Conservation (phyloP, 208 protist genomes). For the Acanthamoeba royreba region DNA sequence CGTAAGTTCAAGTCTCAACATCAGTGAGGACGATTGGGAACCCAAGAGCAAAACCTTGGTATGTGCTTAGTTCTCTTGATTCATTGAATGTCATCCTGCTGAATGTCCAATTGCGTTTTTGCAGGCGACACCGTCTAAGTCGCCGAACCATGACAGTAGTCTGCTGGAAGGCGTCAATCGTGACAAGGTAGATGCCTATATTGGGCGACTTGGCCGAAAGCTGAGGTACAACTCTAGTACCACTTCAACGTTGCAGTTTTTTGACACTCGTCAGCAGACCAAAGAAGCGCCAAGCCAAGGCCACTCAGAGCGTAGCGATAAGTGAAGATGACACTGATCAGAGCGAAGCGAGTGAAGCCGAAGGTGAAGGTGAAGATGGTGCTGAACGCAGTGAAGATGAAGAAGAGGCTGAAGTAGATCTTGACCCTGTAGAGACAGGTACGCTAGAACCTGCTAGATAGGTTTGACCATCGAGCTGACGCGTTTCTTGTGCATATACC, state of each 20-base stretch:
- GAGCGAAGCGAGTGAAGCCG: background rate
- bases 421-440: background rate
- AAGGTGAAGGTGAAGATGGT: background rate
- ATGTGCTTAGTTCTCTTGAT: background rate
- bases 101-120: background rate
- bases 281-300: background rate
- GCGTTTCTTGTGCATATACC: too few species aligned
- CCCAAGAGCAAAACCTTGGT: background rate
- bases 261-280: background rate
- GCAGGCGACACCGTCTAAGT: background rate
- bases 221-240: background rate
- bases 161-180: background rate
- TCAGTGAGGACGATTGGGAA: background rate
- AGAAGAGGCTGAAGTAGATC: background rate
- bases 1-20: background rate
- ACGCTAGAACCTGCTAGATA: background rate
- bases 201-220: background rate
- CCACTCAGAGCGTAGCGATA: background rate
- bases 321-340: background rate
- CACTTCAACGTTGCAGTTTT: background rate
- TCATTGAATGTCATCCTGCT: background rate
- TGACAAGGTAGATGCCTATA: background rate
- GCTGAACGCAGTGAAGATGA: background rate
- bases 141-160: background rate
- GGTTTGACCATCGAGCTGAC: background rate